Percentiles rank a stretch among this genome's conserved stretches.
phyloP scores from a whole-genome alignment of 768 basidiomycete genomes.

The Roridomyces roridus region DNA sequence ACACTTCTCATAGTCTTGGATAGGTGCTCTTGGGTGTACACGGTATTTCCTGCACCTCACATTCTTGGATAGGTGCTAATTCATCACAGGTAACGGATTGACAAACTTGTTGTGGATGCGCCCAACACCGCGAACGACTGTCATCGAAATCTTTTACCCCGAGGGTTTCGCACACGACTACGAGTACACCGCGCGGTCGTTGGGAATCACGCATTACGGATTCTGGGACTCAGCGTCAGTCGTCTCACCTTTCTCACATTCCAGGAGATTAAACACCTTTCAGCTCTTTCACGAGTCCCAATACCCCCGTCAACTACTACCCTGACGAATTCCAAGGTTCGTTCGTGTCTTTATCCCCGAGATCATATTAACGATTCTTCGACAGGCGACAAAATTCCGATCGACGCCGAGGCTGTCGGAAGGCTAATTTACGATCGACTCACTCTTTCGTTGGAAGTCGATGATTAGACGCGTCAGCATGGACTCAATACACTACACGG shows the following conservation, averaged over 20 bases:
- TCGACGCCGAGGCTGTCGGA: slow-evolving; percentile 76
- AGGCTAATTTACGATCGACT: slow-evolving; percentile 63
- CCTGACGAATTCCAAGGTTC: slow-evolving; percentile 80
- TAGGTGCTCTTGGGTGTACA: slow-evolving; percentile 96
- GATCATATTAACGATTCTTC: no score
- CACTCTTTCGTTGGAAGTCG: slow-evolving; percentile 61
- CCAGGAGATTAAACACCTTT: no score
- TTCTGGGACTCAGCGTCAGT: slow-evolving; percentile 82
- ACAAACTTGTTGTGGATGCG: slow-evolving; percentile 94
- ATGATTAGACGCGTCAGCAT: slow-evolving; percentile 48
- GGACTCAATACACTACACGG: not conserved
- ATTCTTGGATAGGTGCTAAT: slow-evolving; percentile 77
- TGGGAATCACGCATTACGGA: slow-evolving; percentile 76
- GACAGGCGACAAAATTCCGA: slow-evolving; percentile 79
- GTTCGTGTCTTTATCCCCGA: not conserved
- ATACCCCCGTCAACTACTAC: slow-evolving; percentile 71
- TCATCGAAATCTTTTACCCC: slow-evolving; percentile 92
- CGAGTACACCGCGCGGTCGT: slow-evolving; percentile 77
- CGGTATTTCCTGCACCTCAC: slow-evolving; percentile 43
- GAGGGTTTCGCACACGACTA: slow-evolving; percentile 88
- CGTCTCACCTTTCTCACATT: not conserved
- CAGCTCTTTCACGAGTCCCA: slow-evolving; percentile 79
- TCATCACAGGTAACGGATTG: slow-evolving; percentile 93
- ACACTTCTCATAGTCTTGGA: slow-evolving; percentile 1
- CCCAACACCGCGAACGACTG: slow-evolving; percentile 78